These are phyloP conservation scores for Fusarium paranaense DNA, from an alignment of 2,329 filamentous ascomycete genomes.

Conservation along the genomic window DNA sequence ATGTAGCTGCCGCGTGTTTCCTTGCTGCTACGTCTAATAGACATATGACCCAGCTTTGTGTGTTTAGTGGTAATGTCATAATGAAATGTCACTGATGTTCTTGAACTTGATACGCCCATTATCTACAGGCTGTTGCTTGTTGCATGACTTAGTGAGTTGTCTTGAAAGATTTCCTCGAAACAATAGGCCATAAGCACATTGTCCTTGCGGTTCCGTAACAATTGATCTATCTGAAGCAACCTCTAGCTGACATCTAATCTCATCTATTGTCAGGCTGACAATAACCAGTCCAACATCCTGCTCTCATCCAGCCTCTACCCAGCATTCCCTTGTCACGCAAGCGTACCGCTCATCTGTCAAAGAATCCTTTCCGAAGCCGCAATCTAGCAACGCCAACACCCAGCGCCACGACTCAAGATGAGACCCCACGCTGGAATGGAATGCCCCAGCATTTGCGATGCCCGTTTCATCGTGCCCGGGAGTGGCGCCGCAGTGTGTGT, in stretches of 20 bases:
- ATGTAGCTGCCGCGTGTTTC: slow-evolving; percentile 44
- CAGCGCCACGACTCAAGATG: not conserved
- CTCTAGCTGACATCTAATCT: not conserved
- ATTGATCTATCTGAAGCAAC: not conserved
- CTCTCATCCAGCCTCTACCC: not conserved
- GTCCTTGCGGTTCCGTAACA: not conserved
- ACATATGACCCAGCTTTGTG: slow-evolving; percentile 39
- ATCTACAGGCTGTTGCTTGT: not conserved
- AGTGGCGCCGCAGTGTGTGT: slow-evolving; percentile 29
- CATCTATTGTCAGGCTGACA: not conserved
- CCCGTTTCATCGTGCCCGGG: slow-evolving; percentile 33
- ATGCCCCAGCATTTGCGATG: slow-evolving; percentile 17
- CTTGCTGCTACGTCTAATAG: slow-evolving; percentile 45
- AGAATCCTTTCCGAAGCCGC: not conserved
- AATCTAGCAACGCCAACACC: not conserved
- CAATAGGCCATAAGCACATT: not conserved
- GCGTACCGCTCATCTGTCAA: not conserved
- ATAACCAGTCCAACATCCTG: not conserved
- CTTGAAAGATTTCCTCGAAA: not conserved
- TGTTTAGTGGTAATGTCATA: slow-evolving; percentile 28
- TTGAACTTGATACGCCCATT: not conserved
- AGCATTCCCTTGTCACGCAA: slow-evolving; percentile 8
- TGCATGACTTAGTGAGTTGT: not conserved
- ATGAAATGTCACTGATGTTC: slow-evolving; percentile 8
- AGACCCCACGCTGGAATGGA: slow-evolving; percentile 21